phyloP scores from a whole-genome alignment of 805 yeast genomes.

The Lipomyces sp. region DNA sequence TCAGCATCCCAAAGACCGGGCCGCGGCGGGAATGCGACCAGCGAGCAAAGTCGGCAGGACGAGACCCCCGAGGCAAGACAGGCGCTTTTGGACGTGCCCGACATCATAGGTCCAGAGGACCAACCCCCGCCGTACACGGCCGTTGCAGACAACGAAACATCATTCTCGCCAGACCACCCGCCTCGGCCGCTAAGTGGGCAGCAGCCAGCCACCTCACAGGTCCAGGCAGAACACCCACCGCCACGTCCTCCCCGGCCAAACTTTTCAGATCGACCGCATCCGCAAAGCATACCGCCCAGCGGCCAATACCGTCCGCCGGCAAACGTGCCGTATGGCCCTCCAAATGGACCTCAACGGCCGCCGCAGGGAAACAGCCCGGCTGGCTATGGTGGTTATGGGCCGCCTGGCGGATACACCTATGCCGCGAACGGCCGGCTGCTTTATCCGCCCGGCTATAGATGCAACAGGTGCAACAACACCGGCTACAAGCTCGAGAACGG shows the following conservation, averaged over 20 bases:
- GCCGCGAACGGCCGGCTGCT: slow-evolving; percentile 41
- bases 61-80: background rate
- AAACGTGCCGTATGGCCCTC: too few species aligned
- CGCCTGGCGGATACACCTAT: slow-evolving; percentile 1
- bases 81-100: slow-evolving; percentile 2
- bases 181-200: background rate
- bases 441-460: slow-evolving; percentile 60
- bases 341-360: background rate
- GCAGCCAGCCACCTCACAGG: too few species aligned
- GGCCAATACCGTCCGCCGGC: too few species aligned
- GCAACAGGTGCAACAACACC: slow-evolving; percentile 70
- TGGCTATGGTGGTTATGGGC: background rate
- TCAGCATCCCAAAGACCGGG: too few species aligned
- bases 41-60: too few species aligned
- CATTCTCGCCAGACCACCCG: slow-evolving; percentile 3
- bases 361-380: background rate
- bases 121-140: slow-evolving; percentile 12
- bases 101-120: slow-evolving; percentile 1
- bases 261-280: too few species aligned
- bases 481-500: slow-evolving; percentile 62
- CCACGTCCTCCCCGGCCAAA: too few species aligned
- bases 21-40: background rate
- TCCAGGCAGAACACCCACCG: too few species aligned
- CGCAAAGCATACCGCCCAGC: too few species aligned
- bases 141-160: slow-evolving; percentile 4